A percentile compares a stretch with the other conserved stretches of the same genome.
Evolutionary conservation across 2,329 filamentous ascomycete species (phyloP).

Genomic region (Phialocephala subalpina): DNA sequence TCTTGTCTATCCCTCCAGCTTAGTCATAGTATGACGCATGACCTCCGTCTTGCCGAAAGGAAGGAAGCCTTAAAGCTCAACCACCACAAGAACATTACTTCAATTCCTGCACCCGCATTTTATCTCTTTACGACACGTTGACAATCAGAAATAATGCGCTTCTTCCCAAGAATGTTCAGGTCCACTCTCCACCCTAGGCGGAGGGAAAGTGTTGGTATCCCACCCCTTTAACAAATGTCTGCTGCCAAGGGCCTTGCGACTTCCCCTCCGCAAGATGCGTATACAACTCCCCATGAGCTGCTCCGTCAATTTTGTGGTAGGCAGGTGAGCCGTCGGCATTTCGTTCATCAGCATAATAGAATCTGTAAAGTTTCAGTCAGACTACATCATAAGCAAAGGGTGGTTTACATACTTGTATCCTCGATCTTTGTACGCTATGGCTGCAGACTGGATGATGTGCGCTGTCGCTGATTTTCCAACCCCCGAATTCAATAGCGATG

Average conservation of each 20-base stretch:
- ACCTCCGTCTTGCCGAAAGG: slow-evolving; percentile 19
- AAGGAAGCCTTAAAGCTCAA: slow-evolving; percentile 18
- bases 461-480: slow-evolving; percentile 50
- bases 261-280: slow-evolving; percentile 10
- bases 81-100: slow-evolving; percentile 23
- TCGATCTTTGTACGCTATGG: slow-evolving; percentile 45
- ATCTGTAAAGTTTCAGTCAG: slow-evolving; percentile 12
- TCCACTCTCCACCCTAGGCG: too few relatives aligned
- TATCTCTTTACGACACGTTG: slow-evolving; percentile 24
- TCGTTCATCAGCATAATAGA: slow-evolving; percentile 22
- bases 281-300: slow-evolving; percentile 21
- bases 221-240: slow-evolving; percentile 17
- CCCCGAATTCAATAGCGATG: slow-evolving; percentile 46
- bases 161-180: slow-evolving; percentile 28
- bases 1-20: slow-evolving; percentile 12
- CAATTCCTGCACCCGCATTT: slow-evolving; percentile 24
- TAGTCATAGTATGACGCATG: slow-evolving; percentile 24
- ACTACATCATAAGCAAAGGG: background rate
- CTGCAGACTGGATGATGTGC: slow-evolving; percentile 47
- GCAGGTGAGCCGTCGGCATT: slow-evolving; percentile 17
- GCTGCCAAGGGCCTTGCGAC: slow-evolving; percentile 5
- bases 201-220: slow-evolving; percentile 16
- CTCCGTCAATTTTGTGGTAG: background rate
- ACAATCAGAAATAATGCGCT: slow-evolving; percentile 12
- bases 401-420: slow-evolving; percentile 43